Evolutionary conservation across 495 filamentous ascomycete species (phyloP).

Genomic region (Xylaria intraflava): DNA sequence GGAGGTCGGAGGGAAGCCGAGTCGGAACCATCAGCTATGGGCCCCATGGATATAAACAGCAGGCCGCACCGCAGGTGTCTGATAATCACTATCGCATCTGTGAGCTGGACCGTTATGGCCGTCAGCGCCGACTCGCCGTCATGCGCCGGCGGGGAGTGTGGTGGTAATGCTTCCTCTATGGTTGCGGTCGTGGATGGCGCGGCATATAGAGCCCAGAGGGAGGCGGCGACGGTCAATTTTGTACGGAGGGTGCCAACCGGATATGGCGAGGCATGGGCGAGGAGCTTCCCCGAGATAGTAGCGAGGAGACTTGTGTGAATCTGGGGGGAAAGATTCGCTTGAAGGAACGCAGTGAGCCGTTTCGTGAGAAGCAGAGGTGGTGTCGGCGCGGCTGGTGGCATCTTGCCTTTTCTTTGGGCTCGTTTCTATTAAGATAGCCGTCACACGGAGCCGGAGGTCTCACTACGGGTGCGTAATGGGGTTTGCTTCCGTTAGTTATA

Average conservation of each 20-base stretch:
- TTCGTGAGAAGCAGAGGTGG: constrained; percentile 44
- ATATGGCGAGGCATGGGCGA: constrained; percentile 40
- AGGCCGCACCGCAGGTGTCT: constrained; percentile 42
- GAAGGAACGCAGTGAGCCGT: constrained; percentile 43
- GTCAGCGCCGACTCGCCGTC: constrained; percentile 6
- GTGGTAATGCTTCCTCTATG: constrained; percentile 15
- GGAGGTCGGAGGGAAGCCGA: neutral
- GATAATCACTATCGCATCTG: constrained; percentile 41
- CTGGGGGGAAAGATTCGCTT: constrained; percentile 36
- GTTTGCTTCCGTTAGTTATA: neutral
- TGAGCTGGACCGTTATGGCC: constrained; percentile 43
- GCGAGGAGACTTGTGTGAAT: constrained; percentile 39
- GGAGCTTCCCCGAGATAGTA: constrained; percentile 41
- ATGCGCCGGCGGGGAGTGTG: neutral
- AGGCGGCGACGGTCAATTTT: constrained; percentile 44
- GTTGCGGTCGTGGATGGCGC: constrained; percentile 12
- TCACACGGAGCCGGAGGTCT: neutral
- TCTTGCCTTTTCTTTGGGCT: constrained; percentile 12
- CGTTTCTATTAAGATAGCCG: neutral
- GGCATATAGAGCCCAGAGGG: constrained; percentile 37
- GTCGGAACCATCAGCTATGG: constrained; percentile 13
- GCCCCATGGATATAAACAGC: constrained; percentile 49
- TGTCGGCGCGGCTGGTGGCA: constrained; percentile 24
- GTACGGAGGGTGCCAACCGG: constrained; percentile 38
- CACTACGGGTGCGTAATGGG: neutral